These are phyloP conservation scores for Polyporus tsugae DNA, from an alignment of 1,284 basidiomycete genomes.

Conservation along the genomic window DNA sequence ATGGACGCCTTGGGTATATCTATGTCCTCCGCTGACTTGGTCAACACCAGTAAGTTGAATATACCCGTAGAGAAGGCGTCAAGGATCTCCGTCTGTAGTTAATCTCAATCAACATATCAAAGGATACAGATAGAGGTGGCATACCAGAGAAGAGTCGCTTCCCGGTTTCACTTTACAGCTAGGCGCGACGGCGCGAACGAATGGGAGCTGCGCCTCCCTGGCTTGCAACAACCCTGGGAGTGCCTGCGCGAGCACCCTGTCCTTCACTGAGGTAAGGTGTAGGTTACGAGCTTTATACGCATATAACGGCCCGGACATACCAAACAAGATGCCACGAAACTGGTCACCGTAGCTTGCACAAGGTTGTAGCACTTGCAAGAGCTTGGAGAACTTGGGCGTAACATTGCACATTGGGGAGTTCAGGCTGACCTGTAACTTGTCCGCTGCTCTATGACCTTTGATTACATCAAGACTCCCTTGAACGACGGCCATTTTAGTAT, in stretches of 20 bases:
- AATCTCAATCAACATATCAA: background rate
- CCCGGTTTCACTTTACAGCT: background rate
- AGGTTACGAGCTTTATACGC: background rate
- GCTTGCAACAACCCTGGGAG: constrained; percentile 54
- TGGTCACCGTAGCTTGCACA: constrained; percentile 57
- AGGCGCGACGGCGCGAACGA: constrained; percentile 39
- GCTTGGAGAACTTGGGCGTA: constrained; percentile 65
- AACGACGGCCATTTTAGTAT: background rate
- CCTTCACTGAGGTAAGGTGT: constrained; percentile 49
- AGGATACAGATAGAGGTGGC: background rate
- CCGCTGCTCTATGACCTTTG: constrained; percentile 64
- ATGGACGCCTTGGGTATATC: constrained; percentile 61
- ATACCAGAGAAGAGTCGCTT: background rate
- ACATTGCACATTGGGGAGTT: constrained; percentile 67
- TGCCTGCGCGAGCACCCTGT: constrained; percentile 51
- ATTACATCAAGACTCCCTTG: constrained; percentile 44
- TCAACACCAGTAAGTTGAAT: constrained; percentile 68
- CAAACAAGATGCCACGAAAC: constrained; percentile 73
- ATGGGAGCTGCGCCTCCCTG: constrained; percentile 35
- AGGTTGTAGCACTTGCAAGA: constrained; percentile 64
- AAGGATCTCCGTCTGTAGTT: constrained; percentile 51
- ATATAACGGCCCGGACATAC: constrained; percentile 43
- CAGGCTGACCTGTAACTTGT: constrained; percentile 64
- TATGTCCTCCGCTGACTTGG: constrained; percentile 64
- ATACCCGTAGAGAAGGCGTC: constrained; percentile 58